These are phyloP conservation scores for Naematelia encephala DNA, from an alignment of 768 basidiomycete genomes.

Conservation along the genomic window DNA sequence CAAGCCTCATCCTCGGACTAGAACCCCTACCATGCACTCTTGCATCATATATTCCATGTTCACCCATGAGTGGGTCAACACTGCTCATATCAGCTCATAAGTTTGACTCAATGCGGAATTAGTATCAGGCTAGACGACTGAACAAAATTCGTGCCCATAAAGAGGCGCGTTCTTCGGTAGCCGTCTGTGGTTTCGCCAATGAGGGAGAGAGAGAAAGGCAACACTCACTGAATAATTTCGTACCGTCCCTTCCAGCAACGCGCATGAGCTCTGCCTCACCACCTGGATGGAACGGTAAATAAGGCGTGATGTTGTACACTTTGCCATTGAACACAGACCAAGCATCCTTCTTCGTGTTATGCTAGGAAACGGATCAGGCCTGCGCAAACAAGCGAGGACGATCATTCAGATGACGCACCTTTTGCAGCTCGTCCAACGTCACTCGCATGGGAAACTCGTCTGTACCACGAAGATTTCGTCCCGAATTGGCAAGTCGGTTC, in stretches of 20 bases:
- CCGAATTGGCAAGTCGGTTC: conserved; percentile 80
- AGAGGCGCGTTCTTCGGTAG: too few species aligned
- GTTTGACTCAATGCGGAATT: background rate
- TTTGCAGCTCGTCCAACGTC: conserved; percentile 30
- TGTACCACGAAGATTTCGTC: conserved; percentile 70
- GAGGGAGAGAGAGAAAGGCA: too few species aligned
- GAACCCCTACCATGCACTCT: conserved; percentile 82
- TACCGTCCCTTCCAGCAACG: conserved; percentile 90
- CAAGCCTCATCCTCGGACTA: conserved; percentile 57
- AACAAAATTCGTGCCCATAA: too few species aligned
- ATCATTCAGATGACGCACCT: conserved; percentile 21
- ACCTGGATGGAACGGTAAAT: conserved; percentile 87
- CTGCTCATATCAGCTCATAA: conserved; percentile 53
- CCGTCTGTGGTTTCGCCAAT: too few species aligned
- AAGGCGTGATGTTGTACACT: conserved; percentile 94
- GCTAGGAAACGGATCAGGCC: conserved; percentile 49
- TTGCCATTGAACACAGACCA: conserved; percentile 91
- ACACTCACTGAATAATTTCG: conserved; percentile 88
- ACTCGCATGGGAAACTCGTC: conserved; percentile 19
- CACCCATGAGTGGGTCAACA: conserved; percentile 91
- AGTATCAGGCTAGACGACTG: background rate
- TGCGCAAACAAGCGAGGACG: background rate
- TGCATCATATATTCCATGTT: conserved; percentile 96
- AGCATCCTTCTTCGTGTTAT: conserved; percentile 80
- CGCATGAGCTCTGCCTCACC: conserved; percentile 93